Evolutionary conservation across 148 eudicot genomes (phyloP).

Genomic region (Silene conica): DNA sequence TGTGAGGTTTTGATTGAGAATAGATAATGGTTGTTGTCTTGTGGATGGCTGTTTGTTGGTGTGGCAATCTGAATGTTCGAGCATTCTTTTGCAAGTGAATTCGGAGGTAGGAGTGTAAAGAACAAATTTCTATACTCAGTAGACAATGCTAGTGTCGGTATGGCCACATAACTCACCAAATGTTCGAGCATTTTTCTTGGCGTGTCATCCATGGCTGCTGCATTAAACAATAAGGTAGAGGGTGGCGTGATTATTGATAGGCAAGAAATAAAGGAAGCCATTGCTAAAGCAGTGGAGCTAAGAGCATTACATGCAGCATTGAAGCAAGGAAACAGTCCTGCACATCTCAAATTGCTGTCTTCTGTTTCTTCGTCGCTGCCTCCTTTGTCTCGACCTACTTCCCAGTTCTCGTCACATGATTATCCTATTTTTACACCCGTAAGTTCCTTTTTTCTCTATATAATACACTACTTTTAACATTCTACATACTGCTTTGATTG

Average conservation of each 20-base stretch:
- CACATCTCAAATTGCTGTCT: slow-evolving; percentile 37
- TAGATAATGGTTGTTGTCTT: background rate
- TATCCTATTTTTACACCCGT: slow-evolving; percentile 97
- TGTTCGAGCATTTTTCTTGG: too few species aligned
- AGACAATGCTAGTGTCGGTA: too few species aligned
- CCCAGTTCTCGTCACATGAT: slow-evolving; percentile 57
- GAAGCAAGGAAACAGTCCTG: slow-evolving; percentile 48
- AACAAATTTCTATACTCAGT: too few species aligned
- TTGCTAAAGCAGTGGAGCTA: slow-evolving; percentile 81
- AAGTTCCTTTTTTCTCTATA: slow-evolving; percentile 25
- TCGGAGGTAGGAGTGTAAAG: background rate
- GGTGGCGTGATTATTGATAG: slow-evolving; percentile 26
- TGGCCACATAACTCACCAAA: too few species aligned
- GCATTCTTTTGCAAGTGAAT: background rate
- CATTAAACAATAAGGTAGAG: slow-evolving; percentile 14
- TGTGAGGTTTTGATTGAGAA: slow-evolving; percentile 36
- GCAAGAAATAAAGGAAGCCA: slow-evolving; percentile 61
- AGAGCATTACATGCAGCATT: slow-evolving; percentile 84
- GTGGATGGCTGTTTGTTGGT: background rate
- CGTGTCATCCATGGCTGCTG: slow-evolving; percentile 32
- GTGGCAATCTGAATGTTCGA: background rate
- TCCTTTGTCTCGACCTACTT: too few species aligned
- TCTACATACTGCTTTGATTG: background rate
- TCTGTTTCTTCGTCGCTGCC: slow-evolving; percentile 40
- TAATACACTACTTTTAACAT: background rate